Evolutionary conservation across 225 moss, liverwort and hornwort genomes (phyloP), one percentile per base, ranked within the genome.

Genomic region (Sphagnum contortum): DNA sequence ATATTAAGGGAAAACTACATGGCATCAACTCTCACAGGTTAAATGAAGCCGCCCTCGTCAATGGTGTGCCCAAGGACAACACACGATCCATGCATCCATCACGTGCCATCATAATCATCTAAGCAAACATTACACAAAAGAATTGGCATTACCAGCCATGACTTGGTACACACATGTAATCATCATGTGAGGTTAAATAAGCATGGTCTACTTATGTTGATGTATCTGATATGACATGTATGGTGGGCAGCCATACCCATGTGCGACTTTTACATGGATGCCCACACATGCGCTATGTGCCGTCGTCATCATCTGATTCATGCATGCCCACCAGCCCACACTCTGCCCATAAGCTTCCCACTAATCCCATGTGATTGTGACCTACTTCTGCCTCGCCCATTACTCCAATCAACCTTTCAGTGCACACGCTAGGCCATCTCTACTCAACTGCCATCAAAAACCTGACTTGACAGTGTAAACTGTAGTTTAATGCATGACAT

Each of bases 271-370:
- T 65, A 76, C 66, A 69, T 8, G 59, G 11, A 62, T 71, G 66
- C 73, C 69, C 73, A 71, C 63, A 75, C 52, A 78, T 74, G 87
- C 87, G 81, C 77, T 94, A 94, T 89, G 94, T 91, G 82, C 83
- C 91, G 80, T 94, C 94, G 79, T 89, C 94, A 85, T 76, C 85
- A 89, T 87, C 89, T 92, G 92, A 87, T 83, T 79, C 87, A 79
- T 69, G 84, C 87, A 92, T 69, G 59, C 74, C 79, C 83, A 83
- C 76, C 82, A 75, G 76, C 67, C 77, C 81, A 75, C 77, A 73
- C 75, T 81, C 80, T 60, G 65, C 70, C 71, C 73, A 77, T 80
- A 49, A 84, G 77, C 80, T 49, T 50, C 75, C 12, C 8, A 57
- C 49, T 57, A 47, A 12, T 53, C 48, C 47, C 6, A 5, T 48